These are phyloP conservation scores for Cytospora mali DNA, from an alignment of 2,329 filamentous ascomycete species.

Conservation along the genomic window DNA sequence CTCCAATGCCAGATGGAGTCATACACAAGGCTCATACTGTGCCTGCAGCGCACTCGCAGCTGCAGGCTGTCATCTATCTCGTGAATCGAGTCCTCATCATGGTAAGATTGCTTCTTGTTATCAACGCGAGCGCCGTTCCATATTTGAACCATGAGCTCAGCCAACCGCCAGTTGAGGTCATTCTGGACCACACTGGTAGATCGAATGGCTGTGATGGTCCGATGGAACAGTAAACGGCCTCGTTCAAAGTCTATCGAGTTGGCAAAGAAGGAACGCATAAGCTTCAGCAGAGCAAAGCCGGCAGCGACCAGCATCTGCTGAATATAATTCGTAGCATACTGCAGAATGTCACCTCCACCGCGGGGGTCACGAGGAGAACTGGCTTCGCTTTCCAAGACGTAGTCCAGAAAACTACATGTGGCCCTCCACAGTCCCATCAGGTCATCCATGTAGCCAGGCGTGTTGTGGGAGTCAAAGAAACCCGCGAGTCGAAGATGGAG, in stretches of 20 bases:
- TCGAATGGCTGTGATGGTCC: conserved; percentile 70
- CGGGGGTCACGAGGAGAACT: conserved; percentile 48
- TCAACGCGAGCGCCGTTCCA: conserved; percentile 72
- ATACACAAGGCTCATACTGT: conserved; percentile 84
- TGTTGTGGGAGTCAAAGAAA: conserved; percentile 78
- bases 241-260: conserved; percentile 70
- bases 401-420: conserved; percentile 69
- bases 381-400: conserved; percentile 56
- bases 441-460: conserved; percentile 72
- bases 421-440: conserved; percentile 76
- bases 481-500: conserved; percentile 77
- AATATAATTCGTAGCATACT: conserved; percentile 74
- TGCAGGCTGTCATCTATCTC: conserved; percentile 72
- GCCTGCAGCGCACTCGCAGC: conserved; percentile 79
- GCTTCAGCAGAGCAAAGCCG: conserved; percentile 75
- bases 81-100: conserved; percentile 52
- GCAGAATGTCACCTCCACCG: conserved; percentile 57
- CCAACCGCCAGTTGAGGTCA: conserved; percentile 76
- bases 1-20: conserved; percentile 87
- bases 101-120: conserved; percentile 48
- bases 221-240: conserved; percentile 69
- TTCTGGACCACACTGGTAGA: conserved; percentile 76
- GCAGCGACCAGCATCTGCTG: conserved; percentile 86
- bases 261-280: conserved; percentile 77
- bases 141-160: conserved; percentile 85